Base-by-base conservation (phyloP, 2,329 filamentous ascomycete genomes). In the Alternaria dauci region DNA sequence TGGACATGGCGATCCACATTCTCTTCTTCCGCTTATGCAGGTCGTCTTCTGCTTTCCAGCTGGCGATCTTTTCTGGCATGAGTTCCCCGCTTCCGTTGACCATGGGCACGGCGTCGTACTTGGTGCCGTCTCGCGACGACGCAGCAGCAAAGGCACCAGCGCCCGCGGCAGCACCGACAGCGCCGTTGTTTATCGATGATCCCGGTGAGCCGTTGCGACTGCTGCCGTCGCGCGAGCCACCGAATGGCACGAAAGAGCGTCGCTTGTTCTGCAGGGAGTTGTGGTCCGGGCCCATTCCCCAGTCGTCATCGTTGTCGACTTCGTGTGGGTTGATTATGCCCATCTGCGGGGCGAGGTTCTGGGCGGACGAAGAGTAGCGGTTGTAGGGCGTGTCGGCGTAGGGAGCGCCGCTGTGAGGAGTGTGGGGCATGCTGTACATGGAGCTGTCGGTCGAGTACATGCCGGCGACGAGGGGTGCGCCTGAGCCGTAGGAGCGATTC, bases 241-340 rank as follows among this genome's bases (percentile, higher is more conserved):
- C 83, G 3, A 88, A 79, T 59, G 86, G 88, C 36, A 90, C 78
- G 76, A 89, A 85, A 36, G 90, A 88, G 65, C 83, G 85, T 61
- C 86, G 84, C 75, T 83, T 81, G 70, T 76, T 79, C 71, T 74
- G 71, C 8, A 62, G 46, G 77, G 60, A 80, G 68, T 86, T 89
- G 23, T 59, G 51, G 23, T 32, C 52, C 16, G 71, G 71, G 5
- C 86, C 84, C 52, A 95, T 84, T 1, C 91, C 93, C 75, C 96
- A 94, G 71, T 97, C 94, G 28, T 92, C 93, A 73, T 97, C 94
- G 75, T 97, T 94, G 23, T 86, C 87, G 65, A 97, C 94, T 14
- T 89, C 88, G 71, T 91, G 88, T 3, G 93, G 93, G 74, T 97
- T 89, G 60, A 95, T 85, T 52, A 78, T 74, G 52, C 78, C 85